Base-by-base conservation (phyloP, 2,329 filamentous ascomycete species). In the Apiospora malaysiana region DNA sequence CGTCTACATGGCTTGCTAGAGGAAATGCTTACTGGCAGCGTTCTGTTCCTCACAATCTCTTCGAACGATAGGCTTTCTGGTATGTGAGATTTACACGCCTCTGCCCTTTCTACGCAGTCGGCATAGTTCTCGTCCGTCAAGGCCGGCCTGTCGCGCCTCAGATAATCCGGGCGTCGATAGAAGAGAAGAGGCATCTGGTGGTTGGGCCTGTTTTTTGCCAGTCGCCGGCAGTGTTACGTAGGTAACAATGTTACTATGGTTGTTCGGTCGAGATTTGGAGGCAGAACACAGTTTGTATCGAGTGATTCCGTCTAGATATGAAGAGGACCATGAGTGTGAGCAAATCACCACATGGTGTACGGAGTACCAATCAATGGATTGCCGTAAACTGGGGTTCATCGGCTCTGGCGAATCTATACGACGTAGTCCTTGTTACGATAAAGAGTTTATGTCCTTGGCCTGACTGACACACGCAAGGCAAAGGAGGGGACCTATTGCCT, bases 11-110 rank as follows among this genome's bases (percentile, higher is more conserved):
- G n/a, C 21, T 32, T 49, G 25, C 40, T n/a, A 7, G 16, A 21
- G 25, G 21, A 6, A 10, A 5, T 40, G 14, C 65, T 69, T 63
- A 82, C 80, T 21, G 78, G 73, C 21, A 72, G 68, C 2, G 79
- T 74, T 51, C 76, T 77, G 59, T 81, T 78, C 73, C 77, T 77
- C 32, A 81, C 72, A 16, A 81, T 75, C 65, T 78, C 75, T 56
- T 80, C 79, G 40, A 81, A 80, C 0, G 75, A 75, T 12, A 79
- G 56, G 40, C 71, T 66, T 2, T 71, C 59, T 0, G 75, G 77
- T 27, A 78, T 75, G 66, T 72, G 73, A 18, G 66, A 73, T 46
- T 73, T 72, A 25, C 72, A 74, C 37, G 69, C 70, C 63, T 70
- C 71, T 25, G 74, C 72, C 43, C 69, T 69, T 45, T 72, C 71